phyloP scores from a whole-genome alignment of 371 early-diverging fungal species.

The Zopfochytrium polystomum region DNA sequence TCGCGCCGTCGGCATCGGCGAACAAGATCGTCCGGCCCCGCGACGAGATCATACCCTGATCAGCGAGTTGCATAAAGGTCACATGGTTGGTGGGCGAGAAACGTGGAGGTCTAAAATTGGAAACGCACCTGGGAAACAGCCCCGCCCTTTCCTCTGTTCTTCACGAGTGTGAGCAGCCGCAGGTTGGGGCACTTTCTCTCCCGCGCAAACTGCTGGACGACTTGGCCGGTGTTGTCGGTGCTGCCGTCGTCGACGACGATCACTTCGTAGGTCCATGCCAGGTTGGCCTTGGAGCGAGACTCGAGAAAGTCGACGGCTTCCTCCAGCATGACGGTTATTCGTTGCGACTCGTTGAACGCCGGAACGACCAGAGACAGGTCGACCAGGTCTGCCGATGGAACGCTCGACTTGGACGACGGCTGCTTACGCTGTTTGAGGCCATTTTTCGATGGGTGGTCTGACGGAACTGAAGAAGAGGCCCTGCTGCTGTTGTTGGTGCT shows the following conservation, averaged over 20 bases:
- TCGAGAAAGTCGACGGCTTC: slow-evolving; percentile 72
- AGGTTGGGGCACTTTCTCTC: slow-evolving; percentile 38
- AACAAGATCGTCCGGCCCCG: slow-evolving; percentile 80
- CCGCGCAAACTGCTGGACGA: slow-evolving; percentile 66
- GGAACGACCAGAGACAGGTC: slow-evolving; percentile 82
- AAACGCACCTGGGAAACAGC: slow-evolving; percentile 82
- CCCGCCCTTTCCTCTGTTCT: slow-evolving; percentile 92
- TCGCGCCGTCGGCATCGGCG: slow-evolving; percentile 96
- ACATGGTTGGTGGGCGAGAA: not conserved
- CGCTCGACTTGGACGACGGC: not conserved
- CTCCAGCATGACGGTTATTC: slow-evolving; percentile 79
- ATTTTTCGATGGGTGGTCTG: not conserved
- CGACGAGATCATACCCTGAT: slow-evolving; percentile 75
- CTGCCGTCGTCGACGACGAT: slow-evolving; percentile 91
- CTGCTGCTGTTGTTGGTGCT: not conserved
- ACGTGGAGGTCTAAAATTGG: not conserved
- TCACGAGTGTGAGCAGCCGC: slow-evolving; percentile 70
- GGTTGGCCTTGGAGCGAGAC: slow-evolving; percentile 33
- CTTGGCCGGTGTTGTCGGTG: slow-evolving; percentile 67
- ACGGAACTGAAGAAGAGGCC: not conserved
- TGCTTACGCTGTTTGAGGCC: not conserved
- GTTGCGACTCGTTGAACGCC: slow-evolving; percentile 84
- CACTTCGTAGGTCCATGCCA: slow-evolving; percentile 71
- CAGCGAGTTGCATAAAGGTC: not conserved
- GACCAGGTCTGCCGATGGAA: slow-evolving; percentile 25